A percentile compares a stretch with the other conserved stretches of the same genome.
Evolutionary conservation across 2,329 filamentous ascomycete genomes (phyloP).

Genomic region (Trichoderma oligosporum): DNA sequence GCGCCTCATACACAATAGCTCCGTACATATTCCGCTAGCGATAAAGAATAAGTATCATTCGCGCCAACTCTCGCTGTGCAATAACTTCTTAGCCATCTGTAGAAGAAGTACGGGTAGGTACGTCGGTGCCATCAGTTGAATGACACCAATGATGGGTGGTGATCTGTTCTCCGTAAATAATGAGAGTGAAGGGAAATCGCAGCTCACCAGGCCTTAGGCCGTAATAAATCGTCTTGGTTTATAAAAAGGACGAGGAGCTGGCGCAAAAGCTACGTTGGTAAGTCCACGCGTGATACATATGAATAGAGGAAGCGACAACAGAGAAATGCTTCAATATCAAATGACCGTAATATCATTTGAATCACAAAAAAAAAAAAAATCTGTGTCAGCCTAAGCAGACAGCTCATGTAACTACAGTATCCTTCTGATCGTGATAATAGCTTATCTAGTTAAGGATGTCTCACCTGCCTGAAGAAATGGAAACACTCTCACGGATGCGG

Average conservation of each 20-base stretch:
- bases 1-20: not conserved
- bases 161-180: not conserved
- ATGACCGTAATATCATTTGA: slow-evolving; percentile 10
- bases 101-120: not conserved
- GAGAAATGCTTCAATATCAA: not conserved
- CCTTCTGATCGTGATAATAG: not conserved
- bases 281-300: not conserved
- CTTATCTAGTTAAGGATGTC: not conserved
- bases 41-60: slow-evolving; percentile 1
- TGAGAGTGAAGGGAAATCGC: not conserved
- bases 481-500: not conserved
- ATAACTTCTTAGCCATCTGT: not conserved
- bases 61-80: slow-evolving; percentile 7
- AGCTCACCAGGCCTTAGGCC: not conserved
- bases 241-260: not conserved
- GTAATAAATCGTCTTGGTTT: not conserved
- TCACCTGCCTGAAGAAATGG: slow-evolving; percentile 10
- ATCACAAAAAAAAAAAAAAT: not conserved
- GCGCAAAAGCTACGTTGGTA: not conserved
- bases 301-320: not conserved
- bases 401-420: not conserved
- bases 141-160: not conserved
- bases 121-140: not conserved
- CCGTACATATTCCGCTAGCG: not conserved
- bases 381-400: not conserved